Conservation (phyloP, 2,329 filamentous ascomycete species). For the Penicillium sclerotiorum region DNA sequence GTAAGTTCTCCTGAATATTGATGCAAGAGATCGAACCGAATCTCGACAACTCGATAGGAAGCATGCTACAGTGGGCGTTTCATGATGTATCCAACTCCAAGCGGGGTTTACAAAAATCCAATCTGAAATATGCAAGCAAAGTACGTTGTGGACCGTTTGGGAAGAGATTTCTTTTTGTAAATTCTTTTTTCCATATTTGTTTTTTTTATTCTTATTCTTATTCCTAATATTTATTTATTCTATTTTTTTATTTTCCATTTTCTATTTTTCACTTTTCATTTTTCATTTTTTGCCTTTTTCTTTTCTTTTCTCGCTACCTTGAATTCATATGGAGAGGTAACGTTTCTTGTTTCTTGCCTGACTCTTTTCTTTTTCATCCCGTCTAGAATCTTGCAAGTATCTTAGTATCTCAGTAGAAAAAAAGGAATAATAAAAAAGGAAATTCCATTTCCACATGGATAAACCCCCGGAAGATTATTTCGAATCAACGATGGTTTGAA, state of each 20-base stretch:
- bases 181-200: background rate
- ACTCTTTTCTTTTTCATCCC: background rate
- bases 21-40: slow-evolving; percentile 16
- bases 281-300: background rate
- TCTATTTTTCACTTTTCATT: background rate
- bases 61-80: slow-evolving; percentile 17
- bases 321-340: no score
- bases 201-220: background rate
- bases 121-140: slow-evolving; percentile 20
- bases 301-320: no score
- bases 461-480: slow-evolving; percentile 9
- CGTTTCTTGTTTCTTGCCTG: slow-evolving; percentile 2
- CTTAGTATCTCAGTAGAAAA: no score
- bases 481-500: background rate
- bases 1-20: slow-evolving; percentile 25
- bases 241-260: slow-evolving; percentile 1
- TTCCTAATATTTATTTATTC: background rate
- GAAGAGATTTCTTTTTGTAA: background rate
- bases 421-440: no score
- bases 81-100: slow-evolving; percentile 19
- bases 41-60: background rate
- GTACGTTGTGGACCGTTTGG: background rate
- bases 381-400: no score
- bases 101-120: slow-evolving; percentile 6
- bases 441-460: slow-evolving; percentile 10